Evolutionary conservation across 2,329 filamentous ascomycete genomes (phyloP).

Genomic region (Sordariomycetes sp.): DNA sequence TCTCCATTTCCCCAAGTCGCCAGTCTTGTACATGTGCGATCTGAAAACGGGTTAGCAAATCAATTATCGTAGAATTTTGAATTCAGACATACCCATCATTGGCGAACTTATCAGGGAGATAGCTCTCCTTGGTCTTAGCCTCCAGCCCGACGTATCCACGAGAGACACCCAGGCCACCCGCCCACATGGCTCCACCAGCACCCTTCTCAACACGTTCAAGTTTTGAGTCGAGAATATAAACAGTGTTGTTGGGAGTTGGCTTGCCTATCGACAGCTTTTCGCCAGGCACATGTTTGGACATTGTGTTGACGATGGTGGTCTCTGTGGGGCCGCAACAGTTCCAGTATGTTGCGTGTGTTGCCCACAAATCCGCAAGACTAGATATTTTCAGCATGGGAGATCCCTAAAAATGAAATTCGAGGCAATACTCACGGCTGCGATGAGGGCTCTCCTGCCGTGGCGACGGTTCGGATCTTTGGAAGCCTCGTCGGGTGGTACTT

Average conservation of each 20-base stretch:
- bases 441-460: constrained; percentile 7
- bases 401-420: not conserved
- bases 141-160: constrained; percentile 39
- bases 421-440: constrained; percentile 14
- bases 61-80: not conserved
- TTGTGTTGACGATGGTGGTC: constrained; percentile 40
- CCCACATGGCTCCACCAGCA: constrained; percentile 35
- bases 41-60: constrained; percentile 14
- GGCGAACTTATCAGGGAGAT: constrained; percentile 33
- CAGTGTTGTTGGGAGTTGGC: constrained; percentile 38
- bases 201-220: constrained; percentile 28
- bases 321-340: constrained; percentile 16
- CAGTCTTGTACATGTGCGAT: constrained; percentile 35
- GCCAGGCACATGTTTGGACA: constrained; percentile 29
- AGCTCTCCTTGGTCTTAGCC: constrained; percentile 32
- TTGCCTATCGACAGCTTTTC: constrained; percentile 33
- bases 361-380: constrained; percentile 7
- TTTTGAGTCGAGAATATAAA: constrained; percentile 33
- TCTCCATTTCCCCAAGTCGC: constrained; percentile 9
- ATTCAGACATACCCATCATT: constrained; percentile 26
- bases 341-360: constrained; percentile 5
- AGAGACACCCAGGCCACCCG: constrained; percentile 36
- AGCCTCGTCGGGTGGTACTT: constrained; percentile 27
- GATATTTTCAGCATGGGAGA: constrained; percentile 5
- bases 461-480: constrained; percentile 14